phyloP scores from a whole-genome alignment of 164 flowering plant genomes.

The Protea cynaroides region DNA sequence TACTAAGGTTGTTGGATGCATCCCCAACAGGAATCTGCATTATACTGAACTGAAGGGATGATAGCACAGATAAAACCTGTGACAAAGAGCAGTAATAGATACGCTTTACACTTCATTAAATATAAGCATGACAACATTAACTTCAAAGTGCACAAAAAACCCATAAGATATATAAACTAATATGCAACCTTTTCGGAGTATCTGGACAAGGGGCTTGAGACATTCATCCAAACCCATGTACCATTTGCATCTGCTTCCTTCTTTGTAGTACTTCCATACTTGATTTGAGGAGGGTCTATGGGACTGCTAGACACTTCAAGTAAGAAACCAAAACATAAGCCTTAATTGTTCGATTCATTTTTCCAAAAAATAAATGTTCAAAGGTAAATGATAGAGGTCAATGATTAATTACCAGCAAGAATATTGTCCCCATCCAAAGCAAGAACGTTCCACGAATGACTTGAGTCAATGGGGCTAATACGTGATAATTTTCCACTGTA shows the following conservation, averaged over 20 bases:
- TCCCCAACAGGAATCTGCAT: constrained; percentile 72
- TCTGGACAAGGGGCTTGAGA: constrained; percentile 50
- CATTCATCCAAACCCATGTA: constrained; percentile 73
- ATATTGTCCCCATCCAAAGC: constrained; percentile 74
- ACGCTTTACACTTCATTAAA: not conserved
- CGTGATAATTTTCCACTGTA: constrained; percentile 61
- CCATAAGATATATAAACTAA: not conserved
- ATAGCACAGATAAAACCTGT: constrained; percentile 59
- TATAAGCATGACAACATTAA: not conserved
- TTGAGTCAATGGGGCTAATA: constrained; percentile 56
- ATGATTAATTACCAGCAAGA: constrained; percentile 58
- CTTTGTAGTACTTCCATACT: constrained; percentile 45
- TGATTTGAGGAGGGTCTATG: constrained; percentile 64
- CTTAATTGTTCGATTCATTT: not conserved
- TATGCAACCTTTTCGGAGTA: constrained; percentile 60
- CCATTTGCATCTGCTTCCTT: constrained; percentile 21
- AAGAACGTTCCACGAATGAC: constrained; percentile 69
- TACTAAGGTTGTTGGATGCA: constrained; percentile 38
- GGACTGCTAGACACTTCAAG: constrained; percentile 81
- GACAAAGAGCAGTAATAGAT: constrained; percentile 1
- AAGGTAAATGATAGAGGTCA: not conserved
- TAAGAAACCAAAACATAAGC: constrained; percentile 1
- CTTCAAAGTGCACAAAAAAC: not conserved
- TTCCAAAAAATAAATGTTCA: not conserved
- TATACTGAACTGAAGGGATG: constrained; percentile 56